Base-by-base conservation (phyloP, 257 asterid species). In the Fraxinus americana region DNA sequence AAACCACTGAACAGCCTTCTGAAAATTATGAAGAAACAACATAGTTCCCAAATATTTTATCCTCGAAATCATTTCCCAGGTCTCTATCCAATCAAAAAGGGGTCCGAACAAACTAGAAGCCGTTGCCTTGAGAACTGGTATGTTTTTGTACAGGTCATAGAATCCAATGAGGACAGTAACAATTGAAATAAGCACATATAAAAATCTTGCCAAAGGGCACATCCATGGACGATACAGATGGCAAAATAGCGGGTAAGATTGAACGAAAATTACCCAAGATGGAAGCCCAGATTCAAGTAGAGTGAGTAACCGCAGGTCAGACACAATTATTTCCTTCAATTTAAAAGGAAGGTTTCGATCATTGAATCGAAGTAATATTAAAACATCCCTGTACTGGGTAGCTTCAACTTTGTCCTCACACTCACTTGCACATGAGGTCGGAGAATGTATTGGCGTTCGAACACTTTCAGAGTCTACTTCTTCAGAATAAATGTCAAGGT, bases 181-280 rank as follows among this genome's bases (percentile, higher is more conserved):
- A 19, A 92, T 72, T 52, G 97, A 92, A 63, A 91, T 90, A 16
- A 90, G 71, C 45, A 90, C 92, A 70, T 92, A 92, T 36, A 91
- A 76, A 73, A 86, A 84, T 83, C 97, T 87, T 32, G 97, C 92
- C 16, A 92, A 84, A 82, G 97, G 97, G 70, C 98, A 92, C 97
- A 92, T 92, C 98, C 97, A 92, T 9, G 98, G 98, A 59, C 92
- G 94, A 71, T 92, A 92, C 45, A 92, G 88, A 66, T 89, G 96
- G 86, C 91, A 91, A 79, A 92, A 85, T 63, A 88, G 91, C 7
- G 98, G 98, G 79, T 92, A 92, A 38, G 97, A 92, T 79, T 92
- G 97, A 36, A 91, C 86, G 80, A 92, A 91, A 57, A 92, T 80
- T 70, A 89, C 97, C 97, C 97, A 92, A 52, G 97, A 87, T 41